phyloP scores from a whole-genome alignment of 805 yeast genomes.

The Starmerella geochares region DNA sequence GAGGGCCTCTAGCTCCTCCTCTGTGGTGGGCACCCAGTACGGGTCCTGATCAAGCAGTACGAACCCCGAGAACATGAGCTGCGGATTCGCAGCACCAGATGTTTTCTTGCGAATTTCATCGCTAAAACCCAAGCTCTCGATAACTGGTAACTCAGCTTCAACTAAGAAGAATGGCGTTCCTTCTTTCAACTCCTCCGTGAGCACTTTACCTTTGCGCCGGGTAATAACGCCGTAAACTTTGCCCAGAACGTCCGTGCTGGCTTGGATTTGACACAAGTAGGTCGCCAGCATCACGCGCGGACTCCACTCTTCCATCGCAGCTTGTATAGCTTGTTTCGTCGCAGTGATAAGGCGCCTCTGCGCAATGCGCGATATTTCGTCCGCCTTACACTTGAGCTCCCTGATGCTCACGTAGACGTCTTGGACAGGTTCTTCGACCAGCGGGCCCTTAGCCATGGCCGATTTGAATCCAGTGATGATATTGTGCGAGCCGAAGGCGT shows the following conservation, averaged over 20 bases:
- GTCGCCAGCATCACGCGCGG: slow-evolving; percentile 87
- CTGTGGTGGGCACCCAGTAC: slow-evolving; percentile 98
- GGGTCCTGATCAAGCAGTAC: slow-evolving; percentile 86
- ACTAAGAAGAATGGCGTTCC: slow-evolving; percentile 95
- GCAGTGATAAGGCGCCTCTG: slow-evolving; percentile 61
- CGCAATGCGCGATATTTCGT: slow-evolving; percentile 25
- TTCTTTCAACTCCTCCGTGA: slow-evolving; percentile 91
- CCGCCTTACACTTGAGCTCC: slow-evolving; percentile 25
- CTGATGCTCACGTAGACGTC: slow-evolving; percentile 41
- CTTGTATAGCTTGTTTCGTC: slow-evolving; percentile 63
- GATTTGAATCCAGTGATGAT: slow-evolving; percentile 75
- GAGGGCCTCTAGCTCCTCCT: slow-evolving; percentile 83
- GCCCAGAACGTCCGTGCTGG: slow-evolving; percentile 87
- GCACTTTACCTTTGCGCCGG: slow-evolving; percentile 70
- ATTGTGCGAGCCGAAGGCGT: slow-evolving; percentile 27
- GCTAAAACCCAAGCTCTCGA: slow-evolving; percentile 92
- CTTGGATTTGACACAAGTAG: slow-evolving; percentile 90
- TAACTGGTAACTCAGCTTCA: slow-evolving; percentile 77
- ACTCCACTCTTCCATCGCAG: slow-evolving; percentile 65
- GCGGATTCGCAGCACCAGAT: slow-evolving; percentile 96
- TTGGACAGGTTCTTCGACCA: slow-evolving; percentile 77
- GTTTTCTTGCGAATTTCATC: slow-evolving; percentile 90
- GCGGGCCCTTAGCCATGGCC: slow-evolving; percentile 75
- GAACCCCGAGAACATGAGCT: slow-evolving; percentile 79
- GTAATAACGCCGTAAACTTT: slow-evolving; percentile 92